phyloP scores from a whole-genome alignment of 331 rosid genomes.

The Arachis monticola region DNA sequence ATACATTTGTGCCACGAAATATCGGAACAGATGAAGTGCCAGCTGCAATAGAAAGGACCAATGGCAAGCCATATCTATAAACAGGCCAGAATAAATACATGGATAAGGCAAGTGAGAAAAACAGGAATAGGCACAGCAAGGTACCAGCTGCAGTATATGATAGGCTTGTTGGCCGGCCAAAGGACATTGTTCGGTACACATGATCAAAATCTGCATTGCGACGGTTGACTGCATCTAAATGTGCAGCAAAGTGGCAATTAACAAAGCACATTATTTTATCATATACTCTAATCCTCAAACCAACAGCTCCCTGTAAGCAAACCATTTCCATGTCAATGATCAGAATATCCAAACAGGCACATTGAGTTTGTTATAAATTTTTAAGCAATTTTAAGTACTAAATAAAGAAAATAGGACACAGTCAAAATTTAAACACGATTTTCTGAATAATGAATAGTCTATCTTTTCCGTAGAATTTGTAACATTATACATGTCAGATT shows the following conservation, averaged over 20 bases:
- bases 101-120: slow-evolving; percentile 57
- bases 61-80: slow-evolving; percentile 76
- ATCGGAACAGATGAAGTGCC: slow-evolving; percentile 67
- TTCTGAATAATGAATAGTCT: background rate
- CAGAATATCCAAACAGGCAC: slow-evolving; percentile 18
- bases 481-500: background rate
- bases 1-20: slow-evolving; percentile 73
- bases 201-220: slow-evolving; percentile 94
- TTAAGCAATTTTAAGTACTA: background rate
- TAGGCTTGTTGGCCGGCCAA: slow-evolving; percentile 66
- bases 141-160: slow-evolving; percentile 73
- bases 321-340: slow-evolving; percentile 46
- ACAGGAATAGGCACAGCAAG: slow-evolving; percentile 53
- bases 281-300: slow-evolving; percentile 89
- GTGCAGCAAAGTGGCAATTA: slow-evolving; percentile 99
- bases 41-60: slow-evolving; percentile 89
- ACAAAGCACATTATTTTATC: slow-evolving; percentile 83
- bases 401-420: background rate
- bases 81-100: slow-evolving; percentile 60
- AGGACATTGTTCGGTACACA: slow-evolving; percentile 90
- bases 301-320: slow-evolving; percentile 97
- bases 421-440: background rate
- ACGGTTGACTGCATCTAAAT: slow-evolving; percentile 89
- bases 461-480: background rate
- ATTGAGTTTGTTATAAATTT: background rate